Percentiles rank a stretch among this genome's conserved stretches.
Evolutionary conservation across 176 grass and related monocot species (phyloP).

Genomic region (Musa troglodytarum): DNA sequence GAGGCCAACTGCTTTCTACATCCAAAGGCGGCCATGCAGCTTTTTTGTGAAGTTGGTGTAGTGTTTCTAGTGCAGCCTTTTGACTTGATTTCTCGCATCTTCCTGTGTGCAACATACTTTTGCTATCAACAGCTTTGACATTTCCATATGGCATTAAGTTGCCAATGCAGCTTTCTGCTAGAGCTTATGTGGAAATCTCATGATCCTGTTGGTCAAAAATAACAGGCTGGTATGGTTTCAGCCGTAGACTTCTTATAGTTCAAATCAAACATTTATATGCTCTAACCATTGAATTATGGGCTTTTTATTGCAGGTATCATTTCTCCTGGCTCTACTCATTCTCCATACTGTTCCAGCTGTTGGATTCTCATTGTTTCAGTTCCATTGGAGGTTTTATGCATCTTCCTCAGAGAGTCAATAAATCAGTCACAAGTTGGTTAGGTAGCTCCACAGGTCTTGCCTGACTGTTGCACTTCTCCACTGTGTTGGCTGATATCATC

Average conservation of each 20-base stretch:
- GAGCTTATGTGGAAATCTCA: slow-evolving; percentile 36
- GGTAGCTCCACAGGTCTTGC: background rate
- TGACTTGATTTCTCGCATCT: slow-evolving; percentile 20
- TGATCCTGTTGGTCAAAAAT: slow-evolving; percentile 20
- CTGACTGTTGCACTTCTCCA: background rate
- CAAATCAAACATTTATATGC: background rate
- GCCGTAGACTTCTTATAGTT: background rate
- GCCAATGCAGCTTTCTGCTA: slow-evolving; percentile 31
- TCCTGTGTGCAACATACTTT: slow-evolving; percentile 52
- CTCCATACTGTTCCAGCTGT: background rate
- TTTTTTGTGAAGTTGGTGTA: slow-evolving; percentile 44
- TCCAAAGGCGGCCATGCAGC: slow-evolving; percentile 43
- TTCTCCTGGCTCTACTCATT: background rate
- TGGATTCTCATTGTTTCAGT: slow-evolving; percentile 7
- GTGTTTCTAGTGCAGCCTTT: slow-evolving; percentile 31
- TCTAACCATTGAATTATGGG: slow-evolving; percentile 7
- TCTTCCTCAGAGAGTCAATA: background rate
- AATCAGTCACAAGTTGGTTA: background rate
- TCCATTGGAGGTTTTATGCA: background rate
- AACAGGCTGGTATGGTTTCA: slow-evolving; percentile 38
- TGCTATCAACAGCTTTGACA: slow-evolving; percentile 32
- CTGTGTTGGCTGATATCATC: background rate
- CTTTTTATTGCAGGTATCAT: background rate
- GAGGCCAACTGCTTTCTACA: slow-evolving; percentile 21
- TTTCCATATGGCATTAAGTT: slow-evolving; percentile 31